Conservation (phyloP, 306 rosid genomes). For the Inga laurina region DNA sequence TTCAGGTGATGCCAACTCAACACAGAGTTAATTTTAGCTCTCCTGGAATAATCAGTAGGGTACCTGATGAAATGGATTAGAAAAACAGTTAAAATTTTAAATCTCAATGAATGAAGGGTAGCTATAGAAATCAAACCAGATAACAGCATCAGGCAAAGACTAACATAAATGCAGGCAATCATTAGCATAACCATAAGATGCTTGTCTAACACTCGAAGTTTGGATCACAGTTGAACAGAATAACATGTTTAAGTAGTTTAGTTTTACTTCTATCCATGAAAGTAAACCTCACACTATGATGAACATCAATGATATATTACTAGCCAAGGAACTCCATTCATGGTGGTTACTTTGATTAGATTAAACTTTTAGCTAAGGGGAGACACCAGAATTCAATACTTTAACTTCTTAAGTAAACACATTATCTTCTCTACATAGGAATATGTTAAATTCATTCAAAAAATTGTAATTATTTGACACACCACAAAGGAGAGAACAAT, state of each 20-base stretch:
- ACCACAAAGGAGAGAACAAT: conserved; percentile 18
- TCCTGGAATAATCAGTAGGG: conserved; percentile 79
- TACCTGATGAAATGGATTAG: conserved; percentile 56
- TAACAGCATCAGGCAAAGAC: conserved; percentile 3
- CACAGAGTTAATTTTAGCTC: conserved; percentile 78
- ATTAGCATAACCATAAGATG: not conserved
- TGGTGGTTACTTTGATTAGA: not conserved
- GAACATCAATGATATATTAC: not conserved
- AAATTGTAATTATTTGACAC: not conserved
- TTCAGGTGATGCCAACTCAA: conserved; percentile 92
- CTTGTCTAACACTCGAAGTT: not conserved
- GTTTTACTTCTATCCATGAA: conserved; percentile 16
- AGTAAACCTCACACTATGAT: conserved; percentile 3
- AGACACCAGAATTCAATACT: conserved; percentile 6
- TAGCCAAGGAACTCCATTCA: conserved; percentile 6
- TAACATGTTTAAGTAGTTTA: not conserved
- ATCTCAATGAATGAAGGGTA: not conserved
- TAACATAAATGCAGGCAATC: not conserved
- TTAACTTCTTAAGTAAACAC: not conserved
- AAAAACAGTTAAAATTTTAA: not conserved
- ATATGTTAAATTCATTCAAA: not conserved
- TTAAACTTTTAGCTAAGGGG: not conserved
- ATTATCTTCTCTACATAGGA: not conserved
- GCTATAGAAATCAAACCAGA: conserved; percentile 3
- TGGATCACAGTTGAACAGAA: not conserved